A percentile compares a stretch with the other conserved stretches of the same genome.
phyloP scores from a whole-genome alignment of 805 yeast genomes.

The Myxozyma mucilagina region DNA sequence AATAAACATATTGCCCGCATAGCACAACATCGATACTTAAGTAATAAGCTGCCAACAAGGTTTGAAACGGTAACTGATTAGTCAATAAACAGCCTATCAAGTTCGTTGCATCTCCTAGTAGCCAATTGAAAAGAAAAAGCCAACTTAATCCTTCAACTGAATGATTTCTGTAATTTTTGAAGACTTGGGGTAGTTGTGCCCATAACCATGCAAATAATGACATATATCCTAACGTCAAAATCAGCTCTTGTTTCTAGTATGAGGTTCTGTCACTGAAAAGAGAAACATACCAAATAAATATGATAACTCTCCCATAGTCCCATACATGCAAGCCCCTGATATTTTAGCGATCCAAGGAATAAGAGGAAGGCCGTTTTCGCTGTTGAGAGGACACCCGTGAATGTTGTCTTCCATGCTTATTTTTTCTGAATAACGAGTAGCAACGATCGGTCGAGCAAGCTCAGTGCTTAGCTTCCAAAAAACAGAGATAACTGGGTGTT shows the following conservation, averaged over 20 bases:
- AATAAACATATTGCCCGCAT: slow-evolving; percentile 70
- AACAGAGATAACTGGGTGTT: too few species aligned
- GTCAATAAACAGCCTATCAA: slow-evolving; percentile 73
- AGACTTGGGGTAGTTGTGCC: slow-evolving; percentile 73
- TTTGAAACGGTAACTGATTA: slow-evolving; percentile 77
- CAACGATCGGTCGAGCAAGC: too few species aligned
- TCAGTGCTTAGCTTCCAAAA: too few species aligned
- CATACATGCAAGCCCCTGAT: slow-evolving; percentile 37
- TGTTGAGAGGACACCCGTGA: slow-evolving; percentile 2
- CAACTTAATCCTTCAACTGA: slow-evolving; percentile 70
- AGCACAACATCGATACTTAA: slow-evolving; percentile 68
- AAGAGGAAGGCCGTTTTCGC: slow-evolving; percentile 16
- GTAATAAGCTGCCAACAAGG: slow-evolving; percentile 69
- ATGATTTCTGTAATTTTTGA: slow-evolving; percentile 56
- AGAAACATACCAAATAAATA: slow-evolving; percentile 30
- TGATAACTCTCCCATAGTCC: slow-evolving; percentile 33
- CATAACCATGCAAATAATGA: slow-evolving; percentile 54
- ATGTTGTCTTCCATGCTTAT: slow-evolving; percentile 2
- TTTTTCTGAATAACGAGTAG: too few species aligned
- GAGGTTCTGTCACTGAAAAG: not conserved
- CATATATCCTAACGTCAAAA: slow-evolving; percentile 21
- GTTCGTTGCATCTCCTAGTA: slow-evolving; percentile 61
- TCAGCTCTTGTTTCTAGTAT: not conserved
- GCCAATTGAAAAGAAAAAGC: slow-evolving; percentile 62
- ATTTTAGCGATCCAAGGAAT: slow-evolving; percentile 34